phyloP scores from a whole-genome alignment of 176 grass and related monocot species.

The sorghum (Sorghum bicolor) region Sorghum_bicolor_NCBIv3 NC_012879.2:61215001-61215500 shows the following conservation, averaged over 20 bases:
- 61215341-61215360: not conserved
- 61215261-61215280: no score
- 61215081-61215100: not conserved
- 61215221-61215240: no score
- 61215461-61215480: conserved; percentile 1
- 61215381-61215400: not conserved
- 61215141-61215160: no score
- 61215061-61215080: conserved; percentile 4
- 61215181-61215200: no score
- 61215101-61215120: not conserved
- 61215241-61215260: no score
- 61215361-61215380: not conserved
- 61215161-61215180: no score
- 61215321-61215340: conserved; percentile 5
- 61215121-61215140: no score
- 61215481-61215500: conserved; percentile 83
- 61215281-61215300: conserved; percentile 7
- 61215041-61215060: not conserved
- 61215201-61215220: no score
- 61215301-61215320: conserved; percentile 14
- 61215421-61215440: not conserved
- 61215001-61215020: not conserved
- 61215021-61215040: not conserved
- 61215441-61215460: conserved; percentile 7
- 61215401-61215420: not conserved